Evolutionary conservation across 1,139 yeast genomes (phyloP).

Genomic region (Taphrina sp.): DNA sequence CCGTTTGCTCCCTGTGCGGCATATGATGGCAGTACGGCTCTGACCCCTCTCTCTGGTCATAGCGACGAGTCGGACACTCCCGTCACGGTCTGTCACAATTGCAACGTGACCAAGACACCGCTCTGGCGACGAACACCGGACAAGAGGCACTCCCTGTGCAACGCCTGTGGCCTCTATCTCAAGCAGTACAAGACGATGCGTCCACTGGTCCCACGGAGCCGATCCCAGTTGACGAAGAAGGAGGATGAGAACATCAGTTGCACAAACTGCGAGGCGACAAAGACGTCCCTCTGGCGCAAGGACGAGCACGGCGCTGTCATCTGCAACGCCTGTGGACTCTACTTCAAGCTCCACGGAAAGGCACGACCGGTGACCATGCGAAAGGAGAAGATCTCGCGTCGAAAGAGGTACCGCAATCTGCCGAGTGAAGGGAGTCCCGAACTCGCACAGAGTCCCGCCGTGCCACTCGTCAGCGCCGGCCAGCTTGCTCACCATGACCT

Average conservation of each 20-base stretch:
- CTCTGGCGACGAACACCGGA: constrained; percentile 68
- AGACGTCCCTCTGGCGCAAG: constrained; percentile 85
- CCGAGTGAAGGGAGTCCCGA: too few species aligned
- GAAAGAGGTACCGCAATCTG: constrained; percentile 51
- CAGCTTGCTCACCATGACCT: too few species aligned
- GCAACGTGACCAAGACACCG: constrained; percentile 68
- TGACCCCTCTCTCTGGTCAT: neutral
- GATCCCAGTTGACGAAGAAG: constrained; percentile 19
- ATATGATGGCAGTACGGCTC: neutral
- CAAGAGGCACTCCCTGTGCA: constrained; percentile 60
- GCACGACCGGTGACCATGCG: constrained; percentile 79
- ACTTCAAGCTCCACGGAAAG: constrained; percentile 70
- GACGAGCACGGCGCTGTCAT: constrained; percentile 70
- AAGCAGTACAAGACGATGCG: constrained; percentile 49
- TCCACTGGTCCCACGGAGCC: constrained; percentile 41
- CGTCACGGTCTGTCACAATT: constrained; percentile 54
- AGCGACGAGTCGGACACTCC: constrained; percentile 19
- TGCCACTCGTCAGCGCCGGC: too few species aligned
- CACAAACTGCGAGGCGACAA: constrained; percentile 71
- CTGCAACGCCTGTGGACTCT: constrained; percentile 86
- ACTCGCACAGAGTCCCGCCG: too few species aligned
- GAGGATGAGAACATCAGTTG: constrained; percentile 26
- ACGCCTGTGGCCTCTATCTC: constrained; percentile 63
- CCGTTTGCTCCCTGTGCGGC: neutral
- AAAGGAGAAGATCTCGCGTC: constrained; percentile 67